These are phyloP conservation scores for Yamadazyma insecticola DNA, from an alignment of 805 yeast genomes.

Conservation along the genomic window DNA sequence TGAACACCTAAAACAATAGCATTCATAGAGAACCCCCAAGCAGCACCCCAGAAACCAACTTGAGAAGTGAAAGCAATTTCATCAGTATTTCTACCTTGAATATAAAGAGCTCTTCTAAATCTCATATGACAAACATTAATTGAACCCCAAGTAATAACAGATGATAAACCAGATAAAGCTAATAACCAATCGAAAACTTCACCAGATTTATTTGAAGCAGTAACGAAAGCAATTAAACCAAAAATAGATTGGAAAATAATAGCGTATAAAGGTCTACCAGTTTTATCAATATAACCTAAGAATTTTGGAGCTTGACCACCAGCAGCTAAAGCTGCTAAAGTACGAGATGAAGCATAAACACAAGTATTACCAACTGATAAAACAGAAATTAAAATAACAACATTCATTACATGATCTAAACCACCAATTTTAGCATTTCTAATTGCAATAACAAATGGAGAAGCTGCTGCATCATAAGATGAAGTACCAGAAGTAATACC, in stretches of 20 bases:
- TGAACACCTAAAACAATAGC: constrained; percentile 63
- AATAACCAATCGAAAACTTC: constrained; percentile 45
- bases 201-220: constrained; percentile 37
- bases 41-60: constrained; percentile 65
- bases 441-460: constrained; percentile 73
- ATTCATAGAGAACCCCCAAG: constrained; percentile 55
- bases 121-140: constrained; percentile 40
- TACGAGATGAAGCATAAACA: constrained; percentile 38
- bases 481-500: constrained; percentile 37
- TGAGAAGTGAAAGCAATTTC: constrained; percentile 67
- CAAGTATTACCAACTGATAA: constrained; percentile 41
- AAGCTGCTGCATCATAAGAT: constrained; percentile 55
- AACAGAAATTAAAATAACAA: constrained; percentile 35
- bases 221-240: constrained; percentile 42
- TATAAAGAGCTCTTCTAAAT: constrained; percentile 55
- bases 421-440: constrained; percentile 31
- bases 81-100: constrained; percentile 63
- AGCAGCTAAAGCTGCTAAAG: constrained; percentile 43
- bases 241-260: constrained; percentile 33
- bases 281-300: constrained; percentile 43
- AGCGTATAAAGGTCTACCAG: constrained; percentile 48
- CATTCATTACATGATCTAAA: constrained; percentile 37
- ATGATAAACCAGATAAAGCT: constrained; percentile 46
- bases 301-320: constrained; percentile 42
- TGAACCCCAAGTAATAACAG: constrained; percentile 48